phyloP scores from a whole-genome alignment of 129 eudicot genomes.

The Smallanthus sonchifolius region DNA sequence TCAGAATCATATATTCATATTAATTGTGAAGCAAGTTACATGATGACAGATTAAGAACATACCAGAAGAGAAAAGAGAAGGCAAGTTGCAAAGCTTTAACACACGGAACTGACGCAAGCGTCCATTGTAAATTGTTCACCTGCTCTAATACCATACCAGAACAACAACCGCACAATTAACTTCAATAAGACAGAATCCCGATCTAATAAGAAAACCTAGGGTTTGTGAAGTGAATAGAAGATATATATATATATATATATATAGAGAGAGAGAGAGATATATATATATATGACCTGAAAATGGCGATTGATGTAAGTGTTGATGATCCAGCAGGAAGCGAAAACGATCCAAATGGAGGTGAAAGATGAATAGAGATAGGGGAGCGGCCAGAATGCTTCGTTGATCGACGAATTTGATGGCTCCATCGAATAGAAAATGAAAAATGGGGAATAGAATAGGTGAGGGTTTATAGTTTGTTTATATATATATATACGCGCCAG shows the following conservation, averaged over 20 bases:
- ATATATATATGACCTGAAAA: conserved; percentile 55
- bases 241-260: background rate
- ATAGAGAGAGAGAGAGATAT: too few species aligned
- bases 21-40: background rate
- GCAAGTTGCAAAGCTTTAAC: conserved; percentile 74
- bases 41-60: background rate
- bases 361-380: conserved; percentile 66
- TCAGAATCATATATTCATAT: background rate
- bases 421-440: conserved; percentile 34
- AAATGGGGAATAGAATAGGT: background rate
- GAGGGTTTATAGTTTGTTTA: conserved; percentile 10
- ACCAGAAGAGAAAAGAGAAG: conserved; percentile 88
- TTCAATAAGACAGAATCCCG: too few species aligned
- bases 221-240: too few species aligned
- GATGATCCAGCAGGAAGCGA: conserved; percentile 68
- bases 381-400: conserved; percentile 65
- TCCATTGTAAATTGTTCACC: conserved; percentile 89
- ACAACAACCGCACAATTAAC: background rate
- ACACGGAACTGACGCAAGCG: conserved; percentile 79
- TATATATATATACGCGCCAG: background rate
- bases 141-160: conserved; percentile 51
- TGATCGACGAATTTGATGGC: conserved; percentile 26
- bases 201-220: background rate
- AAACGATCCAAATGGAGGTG: conserved; percentile 64
- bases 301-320: conserved; percentile 67